These are phyloP conservation scores for Zygosaccharomyces sapae DNA, from an alignment of 1,139 yeast genomes.

Conservation along the genomic window DNA sequence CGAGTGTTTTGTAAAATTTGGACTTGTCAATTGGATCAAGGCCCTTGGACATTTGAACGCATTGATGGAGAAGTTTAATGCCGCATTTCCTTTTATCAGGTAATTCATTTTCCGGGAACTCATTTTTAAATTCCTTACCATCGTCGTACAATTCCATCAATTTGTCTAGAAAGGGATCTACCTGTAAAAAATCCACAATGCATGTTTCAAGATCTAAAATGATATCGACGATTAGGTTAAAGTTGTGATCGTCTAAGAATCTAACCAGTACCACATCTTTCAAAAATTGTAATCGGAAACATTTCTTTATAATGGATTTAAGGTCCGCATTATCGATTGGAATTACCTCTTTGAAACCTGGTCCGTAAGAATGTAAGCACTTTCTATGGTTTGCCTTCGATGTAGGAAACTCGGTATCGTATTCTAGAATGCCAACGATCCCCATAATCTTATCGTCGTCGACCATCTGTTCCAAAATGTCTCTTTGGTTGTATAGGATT, in stretches of 20 bases:
- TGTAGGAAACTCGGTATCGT: slow-evolving; percentile 80
- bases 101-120: slow-evolving; percentile 18
- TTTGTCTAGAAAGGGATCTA: slow-evolving; percentile 46
- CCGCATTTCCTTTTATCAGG: slow-evolving; percentile 56
- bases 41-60: slow-evolving; percentile 67
- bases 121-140: slow-evolving; percentile 14
- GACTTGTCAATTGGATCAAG: slow-evolving; percentile 60
- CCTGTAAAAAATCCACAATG: slow-evolving; percentile 62
- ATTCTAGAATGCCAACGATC: slow-evolving; percentile 79
- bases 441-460: slow-evolving; percentile 62
- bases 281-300: slow-evolving; percentile 71
- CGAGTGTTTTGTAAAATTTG: slow-evolving; percentile 59
- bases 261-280: slow-evolving; percentile 84
- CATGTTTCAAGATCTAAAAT: slow-evolving; percentile 32
- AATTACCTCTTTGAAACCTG: slow-evolving; percentile 66
- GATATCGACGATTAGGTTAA: slow-evolving; percentile 51
- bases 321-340: slow-evolving; percentile 58
- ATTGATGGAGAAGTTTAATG: slow-evolving; percentile 73
- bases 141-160: slow-evolving; percentile 56
- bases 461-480: slow-evolving; percentile 62
- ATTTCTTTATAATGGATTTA: slow-evolving; percentile 58
- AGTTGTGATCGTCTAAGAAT: slow-evolving; percentile 73
- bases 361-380: slow-evolving; percentile 49
- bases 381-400: slow-evolving; percentile 76
- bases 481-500: slow-evolving; percentile 65